phyloP scores from a whole-genome alignment of 2,329 filamentous ascomycete species.

The Dactylellina parvicollis region DNA sequence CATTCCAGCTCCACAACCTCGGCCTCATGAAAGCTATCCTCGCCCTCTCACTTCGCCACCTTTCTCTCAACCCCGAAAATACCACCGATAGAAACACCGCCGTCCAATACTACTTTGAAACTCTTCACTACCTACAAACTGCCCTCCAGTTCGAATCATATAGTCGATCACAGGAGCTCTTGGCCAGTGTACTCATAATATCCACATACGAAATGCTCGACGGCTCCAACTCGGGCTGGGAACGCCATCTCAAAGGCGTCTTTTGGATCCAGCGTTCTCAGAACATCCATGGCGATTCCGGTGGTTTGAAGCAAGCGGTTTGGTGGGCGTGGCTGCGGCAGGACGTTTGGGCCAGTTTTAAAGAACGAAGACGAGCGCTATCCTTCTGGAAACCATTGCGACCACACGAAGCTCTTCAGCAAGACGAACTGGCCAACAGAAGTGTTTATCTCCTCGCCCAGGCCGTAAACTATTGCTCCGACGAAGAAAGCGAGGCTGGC shows the following conservation, averaged over 20 bases:
- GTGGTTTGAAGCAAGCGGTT: slow-evolving; percentile 68
- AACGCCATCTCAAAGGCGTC: slow-evolving; percentile 71
- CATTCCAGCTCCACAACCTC: slow-evolving; percentile 66
- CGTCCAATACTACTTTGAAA: slow-evolving; percentile 71
- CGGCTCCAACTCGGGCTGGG: slow-evolving; percentile 68
- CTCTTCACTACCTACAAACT: slow-evolving; percentile 70
- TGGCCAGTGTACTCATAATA: slow-evolving; percentile 70
- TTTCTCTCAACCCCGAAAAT: slow-evolving; percentile 61
- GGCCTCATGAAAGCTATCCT: slow-evolving; percentile 70
- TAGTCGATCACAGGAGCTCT: slow-evolving; percentile 68
- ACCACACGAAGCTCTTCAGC: slow-evolving; percentile 64
- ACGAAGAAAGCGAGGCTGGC: slow-evolving; percentile 64
- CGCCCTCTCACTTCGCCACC: slow-evolving; percentile 67
- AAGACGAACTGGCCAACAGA: slow-evolving; percentile 67
- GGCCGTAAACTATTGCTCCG: slow-evolving; percentile 69
- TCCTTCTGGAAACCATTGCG: slow-evolving; percentile 70
- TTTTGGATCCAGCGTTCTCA: slow-evolving; percentile 74
- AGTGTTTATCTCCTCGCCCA: slow-evolving; percentile 69
- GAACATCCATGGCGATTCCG: slow-evolving; percentile 69
- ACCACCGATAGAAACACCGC: slow-evolving; percentile 61
- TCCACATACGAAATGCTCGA: slow-evolving; percentile 75
- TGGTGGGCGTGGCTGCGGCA: slow-evolving; percentile 76
- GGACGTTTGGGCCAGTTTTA: slow-evolving; percentile 73
- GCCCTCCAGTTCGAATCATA: slow-evolving; percentile 70
- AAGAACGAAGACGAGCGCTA: slow-evolving; percentile 68